These are phyloP conservation scores for Rhizodiscina lignyota DNA, from an alignment of 495 filamentous ascomycete species.

Conservation along the genomic window DNA sequence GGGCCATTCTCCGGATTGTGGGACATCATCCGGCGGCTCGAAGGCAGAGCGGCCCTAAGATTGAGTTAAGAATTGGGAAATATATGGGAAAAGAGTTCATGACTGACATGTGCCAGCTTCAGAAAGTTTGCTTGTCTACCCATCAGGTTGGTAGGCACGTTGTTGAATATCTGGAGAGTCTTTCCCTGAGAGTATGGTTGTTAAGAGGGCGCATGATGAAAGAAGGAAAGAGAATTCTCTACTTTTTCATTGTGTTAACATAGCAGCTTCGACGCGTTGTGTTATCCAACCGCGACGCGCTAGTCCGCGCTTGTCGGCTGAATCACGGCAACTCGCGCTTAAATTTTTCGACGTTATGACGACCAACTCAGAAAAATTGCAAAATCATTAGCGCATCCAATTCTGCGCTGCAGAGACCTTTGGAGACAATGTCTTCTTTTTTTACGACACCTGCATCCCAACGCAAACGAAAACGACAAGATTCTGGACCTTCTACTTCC, in stretches of 20 bases:
- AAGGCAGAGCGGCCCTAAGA: background rate
- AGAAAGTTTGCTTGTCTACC: too few species aligned
- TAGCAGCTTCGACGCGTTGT: too few species aligned
- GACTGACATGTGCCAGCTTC: too few species aligned
- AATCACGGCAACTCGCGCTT: too few species aligned
- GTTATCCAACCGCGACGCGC: background rate
- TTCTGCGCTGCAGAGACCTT: background rate
- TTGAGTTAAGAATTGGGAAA: background rate
- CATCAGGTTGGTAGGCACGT: too few species aligned
- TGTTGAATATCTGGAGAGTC: background rate
- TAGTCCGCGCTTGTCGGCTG: background rate
- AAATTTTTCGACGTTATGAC: background rate
- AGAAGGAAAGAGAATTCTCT: background rate
- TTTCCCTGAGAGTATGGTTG: background rate
- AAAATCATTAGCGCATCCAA: background rate
- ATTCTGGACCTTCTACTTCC: slow-evolving; percentile 4
- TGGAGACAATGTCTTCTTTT: slow-evolving; percentile 22
- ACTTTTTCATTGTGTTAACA: background rate
- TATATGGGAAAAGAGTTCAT: background rate
- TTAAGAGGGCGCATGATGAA: background rate
- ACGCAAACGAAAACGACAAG: slow-evolving; percentile 23
- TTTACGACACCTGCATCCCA: slow-evolving; percentile 25
- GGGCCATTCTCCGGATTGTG: background rate
- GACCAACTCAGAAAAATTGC: background rate
- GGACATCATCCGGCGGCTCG: background rate